Conservation (phyloP, 2,329 filamentous ascomycete genomes). For the Hyphodiscus sp. region DNA sequence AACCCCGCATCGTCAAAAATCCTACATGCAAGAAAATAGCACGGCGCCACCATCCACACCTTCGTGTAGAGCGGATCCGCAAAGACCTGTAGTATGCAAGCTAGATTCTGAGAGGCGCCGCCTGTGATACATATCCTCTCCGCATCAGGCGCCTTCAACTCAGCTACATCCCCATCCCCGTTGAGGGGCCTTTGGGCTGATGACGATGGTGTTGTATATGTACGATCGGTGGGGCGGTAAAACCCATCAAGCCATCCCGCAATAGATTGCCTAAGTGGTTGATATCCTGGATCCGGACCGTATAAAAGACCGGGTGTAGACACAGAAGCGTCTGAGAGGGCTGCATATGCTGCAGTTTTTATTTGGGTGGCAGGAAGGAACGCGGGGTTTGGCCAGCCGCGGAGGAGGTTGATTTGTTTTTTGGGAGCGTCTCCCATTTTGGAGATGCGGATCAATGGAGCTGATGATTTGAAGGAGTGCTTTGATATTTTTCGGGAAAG, state of each 20-base stretch:
- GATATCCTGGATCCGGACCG: conserved; percentile 69
- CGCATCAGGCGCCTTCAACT: conserved; percentile 28
- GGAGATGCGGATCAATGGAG: background rate
- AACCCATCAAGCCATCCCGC: conserved; percentile 63
- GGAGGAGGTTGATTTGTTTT: conserved; percentile 52
- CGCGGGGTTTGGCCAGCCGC: conserved; percentile 57
- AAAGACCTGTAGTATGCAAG: conserved; percentile 70
- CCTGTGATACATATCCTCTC: conserved; percentile 74
- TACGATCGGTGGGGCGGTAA: conserved; percentile 6
- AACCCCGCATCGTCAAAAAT: conserved; percentile 82
- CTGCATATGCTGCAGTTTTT: conserved; percentile 41
- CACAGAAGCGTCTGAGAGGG: conserved; percentile 53
- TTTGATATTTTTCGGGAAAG: background rate
- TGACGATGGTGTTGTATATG: too few species aligned
- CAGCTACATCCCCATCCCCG: background rate
- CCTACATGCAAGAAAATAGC: conserved; percentile 78
- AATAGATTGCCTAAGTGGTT: conserved; percentile 60
- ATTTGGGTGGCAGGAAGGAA: conserved; percentile 31
- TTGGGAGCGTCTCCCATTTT: conserved; percentile 1
- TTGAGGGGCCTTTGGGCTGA: background rate
- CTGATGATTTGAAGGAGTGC: background rate
- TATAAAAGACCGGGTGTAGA: conserved; percentile 66
- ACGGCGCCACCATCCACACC: conserved; percentile 63
- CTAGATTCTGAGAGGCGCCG: conserved; percentile 78
- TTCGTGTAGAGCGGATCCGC: conserved; percentile 73